phyloP scores from a whole-genome alignment of 129 eudicot genomes.

The Sambucus nigra region DNA sequence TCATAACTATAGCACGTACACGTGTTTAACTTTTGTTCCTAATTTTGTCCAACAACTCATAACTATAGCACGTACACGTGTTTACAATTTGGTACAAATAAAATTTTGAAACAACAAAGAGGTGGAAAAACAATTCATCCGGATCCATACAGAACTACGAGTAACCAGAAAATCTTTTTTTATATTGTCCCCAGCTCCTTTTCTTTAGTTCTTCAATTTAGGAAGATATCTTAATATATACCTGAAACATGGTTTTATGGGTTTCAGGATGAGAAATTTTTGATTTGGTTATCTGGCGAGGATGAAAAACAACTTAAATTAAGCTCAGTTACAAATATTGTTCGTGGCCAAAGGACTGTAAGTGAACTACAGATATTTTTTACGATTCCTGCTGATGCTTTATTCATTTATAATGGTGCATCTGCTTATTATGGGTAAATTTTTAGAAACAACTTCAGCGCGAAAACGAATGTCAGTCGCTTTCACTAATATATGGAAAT shows the following conservation, averaged over 20 bases:
- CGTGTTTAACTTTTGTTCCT: too few species aligned
- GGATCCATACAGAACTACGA: too few species aligned
- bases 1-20: too few species aligned
- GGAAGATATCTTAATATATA: background rate
- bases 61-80: too few species aligned
- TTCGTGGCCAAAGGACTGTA: constrained; percentile 46
- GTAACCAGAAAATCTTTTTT: too few species aligned
- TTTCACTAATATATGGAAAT: constrained; percentile 38
- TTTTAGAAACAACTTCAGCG: constrained; percentile 47
- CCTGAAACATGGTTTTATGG: constrained; percentile 1
- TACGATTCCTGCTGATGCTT: background rate
- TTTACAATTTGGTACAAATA: too few species aligned
- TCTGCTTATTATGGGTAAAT: constrained; percentile 1
- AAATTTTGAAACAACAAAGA: too few species aligned
- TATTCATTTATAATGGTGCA: background rate
- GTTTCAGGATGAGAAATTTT: constrained; percentile 50
- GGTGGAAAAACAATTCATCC: too few species aligned
- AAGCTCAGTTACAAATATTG: constrained; percentile 35
- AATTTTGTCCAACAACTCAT: too few species aligned
- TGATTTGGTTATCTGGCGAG: constrained; percentile 56
- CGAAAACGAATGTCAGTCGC: constrained; percentile 42
- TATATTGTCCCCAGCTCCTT: too few species aligned
- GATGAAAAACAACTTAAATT: constrained; percentile 45
- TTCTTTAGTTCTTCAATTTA: background rate
- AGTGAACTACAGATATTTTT: constrained; percentile 8